Evolutionary conservation across 2,329 filamentous ascomycete species (phyloP).

Genomic region (Boeremia exigua): DNA sequence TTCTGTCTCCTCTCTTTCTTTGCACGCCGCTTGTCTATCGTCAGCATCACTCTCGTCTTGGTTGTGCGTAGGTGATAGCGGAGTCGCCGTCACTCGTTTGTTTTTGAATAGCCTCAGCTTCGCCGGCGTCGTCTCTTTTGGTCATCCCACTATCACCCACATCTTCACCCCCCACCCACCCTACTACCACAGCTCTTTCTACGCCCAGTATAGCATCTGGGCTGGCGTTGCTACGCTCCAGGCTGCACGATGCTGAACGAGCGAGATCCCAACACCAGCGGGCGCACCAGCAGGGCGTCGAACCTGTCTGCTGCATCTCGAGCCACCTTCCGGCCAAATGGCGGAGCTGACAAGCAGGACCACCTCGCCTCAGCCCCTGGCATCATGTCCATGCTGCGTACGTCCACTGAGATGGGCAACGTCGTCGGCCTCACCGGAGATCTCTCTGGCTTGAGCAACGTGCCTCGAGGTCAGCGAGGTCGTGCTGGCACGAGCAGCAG

Average conservation of each 20-base stretch:
- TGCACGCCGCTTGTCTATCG: slow-evolving; percentile 12
- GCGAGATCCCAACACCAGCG: slow-evolving; percentile 53
- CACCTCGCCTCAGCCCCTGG: slow-evolving; percentile 46
- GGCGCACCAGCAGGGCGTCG: slow-evolving; percentile 56
- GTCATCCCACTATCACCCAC: slow-evolving; percentile 24
- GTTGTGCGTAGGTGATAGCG: slow-evolving; percentile 19
- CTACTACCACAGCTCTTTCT: slow-evolving; percentile 9
- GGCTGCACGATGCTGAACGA: slow-evolving; percentile 53
- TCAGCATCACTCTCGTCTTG: slow-evolving; percentile 26
- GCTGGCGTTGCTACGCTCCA: not conserved
- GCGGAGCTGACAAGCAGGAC: slow-evolving; percentile 36
- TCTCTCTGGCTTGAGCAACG: slow-evolving; percentile 46
- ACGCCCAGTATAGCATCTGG: not conserved
- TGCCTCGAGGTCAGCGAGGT: slow-evolving; percentile 45
- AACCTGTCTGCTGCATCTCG: slow-evolving; percentile 51
- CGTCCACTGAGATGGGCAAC: slow-evolving; percentile 56
- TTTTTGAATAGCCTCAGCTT: slow-evolving; percentile 29
- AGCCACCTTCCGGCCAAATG: slow-evolving; percentile 37
- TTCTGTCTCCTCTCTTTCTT: not conserved
- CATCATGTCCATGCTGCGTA: slow-evolving; percentile 58
- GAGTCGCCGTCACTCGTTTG: slow-evolving; percentile 23
- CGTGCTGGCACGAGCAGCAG: slow-evolving; percentile 38
- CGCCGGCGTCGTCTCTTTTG: slow-evolving; percentile 27
- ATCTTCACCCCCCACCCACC: slow-evolving; percentile 20
- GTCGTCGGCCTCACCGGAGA: slow-evolving; percentile 49